These are phyloP conservation scores for Noccaea bulbosa DNA, from an alignment of 345 rosid species.

Conservation along the genomic window DNA sequence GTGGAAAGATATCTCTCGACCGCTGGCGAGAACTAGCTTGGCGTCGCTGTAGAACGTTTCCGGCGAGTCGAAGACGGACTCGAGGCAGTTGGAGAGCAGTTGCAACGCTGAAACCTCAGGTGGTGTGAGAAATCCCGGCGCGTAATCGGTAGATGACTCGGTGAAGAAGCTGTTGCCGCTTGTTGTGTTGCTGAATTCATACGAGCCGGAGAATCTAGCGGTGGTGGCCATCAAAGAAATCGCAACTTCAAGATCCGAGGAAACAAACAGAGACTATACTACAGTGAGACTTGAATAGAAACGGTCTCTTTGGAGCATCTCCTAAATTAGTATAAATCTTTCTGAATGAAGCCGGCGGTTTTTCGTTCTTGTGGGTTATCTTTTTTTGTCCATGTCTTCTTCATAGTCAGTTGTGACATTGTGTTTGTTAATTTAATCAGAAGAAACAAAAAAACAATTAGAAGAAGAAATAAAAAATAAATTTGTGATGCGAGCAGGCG, in stretches of 20 bases:
- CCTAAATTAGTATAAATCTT: not conserved
- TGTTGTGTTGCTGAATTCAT: conserved; percentile 65
- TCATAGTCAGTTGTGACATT: not conserved
- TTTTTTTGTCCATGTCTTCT: not conserved
- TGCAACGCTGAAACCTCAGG: conserved; percentile 50
- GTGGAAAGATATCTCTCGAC: conserved; percentile 66
- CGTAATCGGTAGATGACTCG: conserved; percentile 39
- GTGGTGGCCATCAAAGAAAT: conserved; percentile 47
- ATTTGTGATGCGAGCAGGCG: not conserved
- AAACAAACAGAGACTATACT: not conserved
- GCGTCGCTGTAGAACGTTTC: conserved; percentile 71
- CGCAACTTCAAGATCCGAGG: not conserved
- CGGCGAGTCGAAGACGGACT: conserved; percentile 55
- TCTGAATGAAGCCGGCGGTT: not conserved
- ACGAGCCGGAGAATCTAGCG: conserved; percentile 66
- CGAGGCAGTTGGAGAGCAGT: conserved; percentile 61
- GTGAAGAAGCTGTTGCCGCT: conserved; percentile 52
- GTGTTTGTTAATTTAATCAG: not conserved
- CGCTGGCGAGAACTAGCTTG: conserved; percentile 53
- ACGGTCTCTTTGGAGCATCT: conserved; percentile 9
- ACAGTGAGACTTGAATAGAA: conserved; percentile 15
- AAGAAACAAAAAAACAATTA: too few relatives aligned
- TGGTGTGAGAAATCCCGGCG: not conserved
- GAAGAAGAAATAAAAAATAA: not conserved
- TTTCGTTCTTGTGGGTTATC: conserved; percentile 1